Conservation (phyloP, 2,329 filamentous ascomycete species). For the Gnomoniopsis smithogilvyi region DNA sequence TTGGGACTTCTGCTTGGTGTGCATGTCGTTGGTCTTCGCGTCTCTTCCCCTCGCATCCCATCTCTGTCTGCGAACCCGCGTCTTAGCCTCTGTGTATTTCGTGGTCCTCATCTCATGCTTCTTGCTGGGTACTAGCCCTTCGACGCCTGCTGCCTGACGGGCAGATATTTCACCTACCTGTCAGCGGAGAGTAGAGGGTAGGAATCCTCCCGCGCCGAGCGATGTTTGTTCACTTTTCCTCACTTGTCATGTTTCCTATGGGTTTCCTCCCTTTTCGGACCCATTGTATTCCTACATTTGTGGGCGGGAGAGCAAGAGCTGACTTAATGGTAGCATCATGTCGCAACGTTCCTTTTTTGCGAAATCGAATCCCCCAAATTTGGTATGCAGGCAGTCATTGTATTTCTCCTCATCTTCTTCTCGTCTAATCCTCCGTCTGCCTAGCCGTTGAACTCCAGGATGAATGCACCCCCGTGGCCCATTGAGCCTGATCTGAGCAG, state of each 20-base stretch:
- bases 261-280: no score
- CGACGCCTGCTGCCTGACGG: not conserved
- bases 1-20: not conserved
- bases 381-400: constrained; percentile 16
- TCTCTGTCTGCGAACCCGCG: not conserved
- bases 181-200: not conserved
- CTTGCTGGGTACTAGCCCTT: not conserved
- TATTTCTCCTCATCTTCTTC: constrained; percentile 4
- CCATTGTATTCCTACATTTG: no score
- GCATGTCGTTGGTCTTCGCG: not conserved
- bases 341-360: not conserved
- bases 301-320: not conserved
- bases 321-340: constrained; percentile 9
- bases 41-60: not conserved
- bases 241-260: no score
- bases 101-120: not conserved
- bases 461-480: constrained; percentile 21
- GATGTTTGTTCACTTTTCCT: no score
- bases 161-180: not conserved
- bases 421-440: constrained; percentile 18
- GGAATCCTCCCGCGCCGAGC: no score
- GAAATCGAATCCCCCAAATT: not conserved
- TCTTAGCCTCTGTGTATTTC: not conserved
- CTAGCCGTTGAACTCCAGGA: constrained; percentile 18
- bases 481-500: constrained; percentile 19